phyloP scores from a whole-genome alignment of 2,329 filamentous ascomycete species.

The Macrophomina tecta region DNA sequence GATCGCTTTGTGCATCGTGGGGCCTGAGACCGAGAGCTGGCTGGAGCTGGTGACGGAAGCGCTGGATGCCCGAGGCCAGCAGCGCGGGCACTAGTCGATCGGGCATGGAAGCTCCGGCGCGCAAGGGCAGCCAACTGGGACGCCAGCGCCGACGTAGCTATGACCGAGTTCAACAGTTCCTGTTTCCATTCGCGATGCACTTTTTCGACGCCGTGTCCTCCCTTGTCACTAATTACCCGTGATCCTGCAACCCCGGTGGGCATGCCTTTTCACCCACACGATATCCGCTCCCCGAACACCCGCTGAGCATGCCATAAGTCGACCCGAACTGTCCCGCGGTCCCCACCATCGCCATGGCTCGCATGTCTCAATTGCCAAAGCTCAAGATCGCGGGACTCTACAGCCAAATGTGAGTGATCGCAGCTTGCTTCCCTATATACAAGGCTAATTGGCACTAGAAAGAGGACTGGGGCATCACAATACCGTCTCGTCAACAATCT shows the following conservation, averaged over 20 bases:
- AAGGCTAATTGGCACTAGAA: conserved; percentile 16
- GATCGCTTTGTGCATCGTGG: conserved; percentile 28
- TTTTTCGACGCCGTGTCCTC: neutral
- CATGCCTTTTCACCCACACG: neutral
- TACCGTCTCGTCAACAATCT: neutral
- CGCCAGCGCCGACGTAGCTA: conserved; percentile 18
- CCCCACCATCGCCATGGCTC: conserved; percentile 16
- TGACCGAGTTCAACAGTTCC: conserved; percentile 24
- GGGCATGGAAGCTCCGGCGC: conserved; percentile 20
- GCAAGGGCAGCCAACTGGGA: conserved; percentile 7
- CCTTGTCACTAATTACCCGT: neutral
- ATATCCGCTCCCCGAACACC: neutral
- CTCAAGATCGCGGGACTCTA: conserved; percentile 16
- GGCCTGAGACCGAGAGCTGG: conserved; percentile 16
- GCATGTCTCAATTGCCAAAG: conserved; percentile 22
- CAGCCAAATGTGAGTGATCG: neutral
- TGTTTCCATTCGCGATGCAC: conserved; percentile 12
- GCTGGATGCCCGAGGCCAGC: conserved; percentile 21
- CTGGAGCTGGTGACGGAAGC: conserved; percentile 26
- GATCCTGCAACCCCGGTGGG: neutral
- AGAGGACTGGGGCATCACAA: neutral
- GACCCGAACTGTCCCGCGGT: conserved; percentile 19
- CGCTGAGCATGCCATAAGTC: conserved; percentile 18
- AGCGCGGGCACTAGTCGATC: conserved; percentile 24
- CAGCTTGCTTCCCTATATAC: neutral